phyloP scores from a whole-genome alignment of 441 rosid genomes.

The Euphorbia celastroides region DNA sequence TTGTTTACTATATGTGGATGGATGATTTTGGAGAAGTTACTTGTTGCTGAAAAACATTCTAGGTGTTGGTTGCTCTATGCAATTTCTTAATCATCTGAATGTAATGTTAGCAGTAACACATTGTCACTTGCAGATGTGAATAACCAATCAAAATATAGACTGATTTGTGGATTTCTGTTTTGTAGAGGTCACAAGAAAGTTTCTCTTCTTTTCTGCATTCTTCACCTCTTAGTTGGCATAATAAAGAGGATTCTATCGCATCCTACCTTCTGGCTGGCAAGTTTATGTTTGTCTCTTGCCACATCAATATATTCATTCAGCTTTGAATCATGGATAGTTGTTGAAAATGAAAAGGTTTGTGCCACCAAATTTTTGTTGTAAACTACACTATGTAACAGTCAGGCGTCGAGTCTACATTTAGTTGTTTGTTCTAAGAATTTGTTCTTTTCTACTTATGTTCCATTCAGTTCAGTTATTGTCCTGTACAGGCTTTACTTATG shows the following conservation, averaged over 20 bases:
- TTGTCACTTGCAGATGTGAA: constrained; percentile 12
- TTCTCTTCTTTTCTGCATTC: constrained; percentile 58
- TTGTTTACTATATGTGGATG: background rate
- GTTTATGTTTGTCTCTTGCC: constrained; percentile 62
- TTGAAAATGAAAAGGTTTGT: constrained; percentile 79
- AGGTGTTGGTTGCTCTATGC: background rate
- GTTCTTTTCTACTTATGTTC: no score
- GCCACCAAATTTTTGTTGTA: background rate
- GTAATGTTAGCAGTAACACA: background rate
- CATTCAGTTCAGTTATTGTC: background rate
- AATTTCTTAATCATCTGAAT: constrained; percentile 1
- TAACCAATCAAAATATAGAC: constrained; percentile 7
- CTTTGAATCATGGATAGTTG: constrained; percentile 82
- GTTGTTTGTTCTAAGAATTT: background rate
- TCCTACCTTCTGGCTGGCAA: constrained; percentile 56
- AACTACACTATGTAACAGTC: background rate
- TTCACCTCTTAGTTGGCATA: constrained; percentile 62
- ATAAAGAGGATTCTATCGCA: constrained; percentile 58
- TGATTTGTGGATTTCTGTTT: constrained; percentile 11
- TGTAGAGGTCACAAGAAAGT: constrained; percentile 77
- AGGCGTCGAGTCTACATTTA: background rate
- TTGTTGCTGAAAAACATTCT: background rate
- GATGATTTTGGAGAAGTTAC: background rate
- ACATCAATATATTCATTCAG: constrained; percentile 61
- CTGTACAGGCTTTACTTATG: no score